Base-by-base conservation (phyloP, 208 protist species). In the Leishmania lainsoni region DNA sequence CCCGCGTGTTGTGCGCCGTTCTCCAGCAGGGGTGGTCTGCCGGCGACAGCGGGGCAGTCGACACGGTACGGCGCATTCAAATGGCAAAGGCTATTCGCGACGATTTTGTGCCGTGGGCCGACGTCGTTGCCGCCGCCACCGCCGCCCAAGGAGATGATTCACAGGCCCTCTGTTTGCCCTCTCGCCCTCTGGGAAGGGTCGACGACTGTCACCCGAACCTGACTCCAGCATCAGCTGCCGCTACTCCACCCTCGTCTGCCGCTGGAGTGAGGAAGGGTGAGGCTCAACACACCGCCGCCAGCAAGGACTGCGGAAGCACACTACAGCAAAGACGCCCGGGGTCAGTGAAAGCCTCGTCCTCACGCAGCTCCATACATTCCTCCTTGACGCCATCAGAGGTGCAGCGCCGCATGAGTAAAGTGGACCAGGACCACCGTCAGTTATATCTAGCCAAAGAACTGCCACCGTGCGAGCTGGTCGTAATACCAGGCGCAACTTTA, bases 391-490 rank as follows among this genome's bases (percentile, higher is more conserved):
- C 42, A 8, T 5, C 66, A 6, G 32, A n/a, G 10, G 1, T 35
- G 3, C 78, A 49, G 26, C 73, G 61, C 22, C 66, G 32, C 29
- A 16, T 65, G 75, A 76, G 56, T 32, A 76, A 79, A 4, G 45
- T 52, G 5, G 85, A 83, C n/a, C 61, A 39, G 3, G 81, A 42
- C 0, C n/a, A 26, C 29, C 80, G 68, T 45, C 75, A 85, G 66
- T 20, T 39, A 17, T 88, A 81, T 65, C n/a, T 91, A 1, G 48
- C 22, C 12, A 73, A 29, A 22, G 75, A 88, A n/a, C 59, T 88
- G 22, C 83, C 83, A 29, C 54, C 65, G 2, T 88, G 75, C 54
- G 87, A 91, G 75, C 52, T 87, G 5, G 85, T 83, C 54, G 29
- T 20, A 20, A 49, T 82, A 29, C 48, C 82, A 32, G 48, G 35